phyloP scores from a whole-genome alignment of 495 filamentous ascomycete species.

The Polyplosphaeria fusca region DNA sequence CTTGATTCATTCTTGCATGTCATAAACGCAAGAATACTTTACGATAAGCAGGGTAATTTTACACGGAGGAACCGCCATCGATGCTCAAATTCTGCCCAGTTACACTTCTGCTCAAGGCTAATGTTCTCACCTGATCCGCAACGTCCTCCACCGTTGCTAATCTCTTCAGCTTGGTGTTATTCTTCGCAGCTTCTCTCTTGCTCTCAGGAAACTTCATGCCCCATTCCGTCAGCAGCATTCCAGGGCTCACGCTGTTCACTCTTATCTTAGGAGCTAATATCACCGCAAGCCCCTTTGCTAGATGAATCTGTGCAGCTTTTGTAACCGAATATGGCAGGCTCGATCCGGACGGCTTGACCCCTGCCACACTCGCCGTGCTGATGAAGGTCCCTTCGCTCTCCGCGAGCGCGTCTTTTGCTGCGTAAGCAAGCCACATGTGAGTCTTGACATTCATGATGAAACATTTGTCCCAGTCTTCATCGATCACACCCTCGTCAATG shows the following conservation, averaged over 20 bases:
- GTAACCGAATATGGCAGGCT: constrained; percentile 47
- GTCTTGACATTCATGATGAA: constrained; percentile 60
- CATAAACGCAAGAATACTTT: too few relatives aligned
- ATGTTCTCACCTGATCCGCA: constrained; percentile 38
- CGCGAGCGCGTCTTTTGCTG: constrained; percentile 47
- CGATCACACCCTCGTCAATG: constrained; percentile 53
- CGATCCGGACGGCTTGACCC: constrained; percentile 44
- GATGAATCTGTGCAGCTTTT: constrained; percentile 58
- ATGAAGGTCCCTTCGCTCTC: constrained; percentile 53
- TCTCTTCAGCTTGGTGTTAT: constrained; percentile 51
- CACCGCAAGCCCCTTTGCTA: constrained; percentile 50
- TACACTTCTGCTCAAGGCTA: constrained; percentile 38
- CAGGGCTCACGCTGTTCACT: constrained; percentile 55
- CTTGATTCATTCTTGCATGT: not conserved
- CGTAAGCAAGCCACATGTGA: constrained; percentile 55
- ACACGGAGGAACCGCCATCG: constrained; percentile 38
- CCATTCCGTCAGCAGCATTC: constrained; percentile 56
- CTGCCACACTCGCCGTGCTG: constrained; percentile 52
- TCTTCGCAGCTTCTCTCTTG: constrained; percentile 42
- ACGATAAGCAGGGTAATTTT: too few relatives aligned
- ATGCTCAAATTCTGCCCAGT: constrained; percentile 42
- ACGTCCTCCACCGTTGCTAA: constrained; percentile 51
- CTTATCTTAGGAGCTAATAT: constrained; percentile 52
- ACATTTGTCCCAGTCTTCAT: constrained; percentile 57
- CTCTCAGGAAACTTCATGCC: constrained; percentile 49